Conservation (phyloP, 2,329 filamentous ascomycete species). For the Leptosphaerulina australis region DNA sequence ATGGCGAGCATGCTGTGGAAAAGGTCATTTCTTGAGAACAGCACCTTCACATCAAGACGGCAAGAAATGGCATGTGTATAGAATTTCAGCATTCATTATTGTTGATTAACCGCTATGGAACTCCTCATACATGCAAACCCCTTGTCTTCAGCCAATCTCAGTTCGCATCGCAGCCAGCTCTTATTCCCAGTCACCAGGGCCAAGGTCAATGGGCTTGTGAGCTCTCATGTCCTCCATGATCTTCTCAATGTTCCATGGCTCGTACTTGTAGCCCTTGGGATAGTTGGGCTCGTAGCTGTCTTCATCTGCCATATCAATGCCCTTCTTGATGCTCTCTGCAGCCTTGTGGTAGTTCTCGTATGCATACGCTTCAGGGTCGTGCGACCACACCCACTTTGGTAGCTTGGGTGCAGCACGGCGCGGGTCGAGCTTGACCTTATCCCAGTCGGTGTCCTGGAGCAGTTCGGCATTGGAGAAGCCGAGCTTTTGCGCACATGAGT, state of each 20-base stretch:
- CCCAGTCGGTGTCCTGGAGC: conserved; percentile 57
- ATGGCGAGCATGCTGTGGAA: too few species aligned
- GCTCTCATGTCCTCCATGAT: conserved; percentile 50
- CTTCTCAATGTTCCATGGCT: conserved; percentile 52
- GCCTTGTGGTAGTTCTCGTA: conserved; percentile 53
- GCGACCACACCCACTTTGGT: conserved; percentile 55
- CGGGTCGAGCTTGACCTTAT: conserved; percentile 55
- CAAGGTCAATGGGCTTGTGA: conserved; percentile 44
- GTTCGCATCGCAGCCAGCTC: background rate
- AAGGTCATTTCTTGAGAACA: too few species aligned
- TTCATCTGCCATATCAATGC: conserved; percentile 52
- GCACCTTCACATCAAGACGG: too few species aligned
- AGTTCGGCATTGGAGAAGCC: conserved; percentile 56
- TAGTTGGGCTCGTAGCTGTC: conserved; percentile 52
- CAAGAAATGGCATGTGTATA: too few species aligned
- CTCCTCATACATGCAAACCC: conserved; percentile 6
- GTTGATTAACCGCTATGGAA: conserved; percentile 3
- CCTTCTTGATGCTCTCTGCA: conserved; percentile 51
- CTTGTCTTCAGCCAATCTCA: background rate
- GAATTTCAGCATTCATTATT: too few species aligned
- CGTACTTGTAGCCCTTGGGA: conserved; percentile 51
- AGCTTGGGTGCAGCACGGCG: conserved; percentile 53
- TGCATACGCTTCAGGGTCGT: conserved; percentile 55
- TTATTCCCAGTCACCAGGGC: conserved; percentile 47
- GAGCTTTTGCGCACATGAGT: conserved; percentile 57